phyloP scores from a whole-genome alignment of 2,329 filamentous ascomycete species.

The Aspergillus fijiensis region DNA sequence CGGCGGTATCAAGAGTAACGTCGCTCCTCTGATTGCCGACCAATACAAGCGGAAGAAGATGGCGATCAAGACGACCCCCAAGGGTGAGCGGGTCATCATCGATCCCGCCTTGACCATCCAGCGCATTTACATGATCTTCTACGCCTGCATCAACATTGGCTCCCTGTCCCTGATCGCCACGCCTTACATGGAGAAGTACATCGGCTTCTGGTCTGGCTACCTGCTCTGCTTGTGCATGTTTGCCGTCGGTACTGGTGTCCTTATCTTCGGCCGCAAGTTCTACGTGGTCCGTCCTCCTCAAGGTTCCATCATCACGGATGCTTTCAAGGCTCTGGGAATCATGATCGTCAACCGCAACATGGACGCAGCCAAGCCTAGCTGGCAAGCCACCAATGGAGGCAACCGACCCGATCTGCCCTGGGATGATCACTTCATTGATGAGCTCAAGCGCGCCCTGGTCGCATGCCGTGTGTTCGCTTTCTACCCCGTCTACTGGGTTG shows the following conservation, averaged over 20 bases:
- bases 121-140: conserved; percentile 73
- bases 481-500: conserved; percentile 68
- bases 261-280: conserved; percentile 48
- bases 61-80: conserved; percentile 44
- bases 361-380: conserved; percentile 66
- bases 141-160: conserved; percentile 72
- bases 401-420: conserved; percentile 51
- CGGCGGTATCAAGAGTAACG: conserved; percentile 69
- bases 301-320: conserved; percentile 64
- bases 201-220: conserved; percentile 67
- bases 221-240: conserved; percentile 64
- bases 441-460: conserved; percentile 63
- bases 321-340: conserved; percentile 62
- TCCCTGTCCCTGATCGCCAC: conserved; percentile 66
- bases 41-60: conserved; percentile 62
- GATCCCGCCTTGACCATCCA: conserved; percentile 67
- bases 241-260: conserved; percentile 58
- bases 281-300: conserved; percentile 54
- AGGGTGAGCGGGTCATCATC: conserved; percentile 60
- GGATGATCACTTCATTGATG: conserved; percentile 70
- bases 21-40: conserved; percentile 61
- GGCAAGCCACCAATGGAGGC: conserved; percentile 55
- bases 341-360: conserved; percentile 52
- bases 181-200: conserved; percentile 65
- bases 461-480: conserved; percentile 73